Evolutionary conservation across 805 yeast genomes (phyloP).

Genomic region (Saccharomycopsis capsularis): DNA sequence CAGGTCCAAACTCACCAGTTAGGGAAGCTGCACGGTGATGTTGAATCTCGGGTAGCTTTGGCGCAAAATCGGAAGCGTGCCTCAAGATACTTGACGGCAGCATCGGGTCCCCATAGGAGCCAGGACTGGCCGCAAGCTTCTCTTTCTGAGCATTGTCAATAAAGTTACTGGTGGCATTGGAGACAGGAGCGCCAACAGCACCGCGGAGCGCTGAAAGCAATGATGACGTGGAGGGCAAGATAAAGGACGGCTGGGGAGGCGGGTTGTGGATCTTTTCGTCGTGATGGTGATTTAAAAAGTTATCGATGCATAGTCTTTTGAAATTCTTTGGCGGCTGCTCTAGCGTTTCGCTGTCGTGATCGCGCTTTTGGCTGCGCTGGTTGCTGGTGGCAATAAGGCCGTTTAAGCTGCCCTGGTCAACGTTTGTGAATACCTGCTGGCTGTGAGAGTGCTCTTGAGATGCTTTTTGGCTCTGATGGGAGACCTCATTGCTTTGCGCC

Average conservation of each 20-base stretch:
- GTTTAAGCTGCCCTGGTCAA: not conserved
- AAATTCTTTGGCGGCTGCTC: not conserved
- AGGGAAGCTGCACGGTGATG: too few species aligned
- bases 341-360: not conserved
- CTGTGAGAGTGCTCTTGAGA: not conserved
- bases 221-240: not conserved
- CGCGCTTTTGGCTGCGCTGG: not conserved
- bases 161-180: too few species aligned
- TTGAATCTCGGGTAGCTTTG: too few species aligned
- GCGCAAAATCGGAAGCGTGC: too few species aligned
- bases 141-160: too few species aligned
- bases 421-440: not conserved
- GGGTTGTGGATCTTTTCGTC: constrained; percentile 8
- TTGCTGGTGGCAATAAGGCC: not conserved
- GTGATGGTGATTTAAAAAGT: constrained; percentile 2
- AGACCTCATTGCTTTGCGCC: not conserved
- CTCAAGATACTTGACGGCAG: too few species aligned
- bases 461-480: not conserved
- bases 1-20: too few species aligned
- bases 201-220: not conserved
- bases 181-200: too few species aligned
- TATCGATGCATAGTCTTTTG: constrained; percentile 1
- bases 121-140: too few species aligned
- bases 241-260: constrained; percentile 11
- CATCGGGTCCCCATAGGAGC: too few species aligned